Evolutionary conservation across 768 basidiomycete species (phyloP).

Genomic region (Suillus discolor): DNA sequence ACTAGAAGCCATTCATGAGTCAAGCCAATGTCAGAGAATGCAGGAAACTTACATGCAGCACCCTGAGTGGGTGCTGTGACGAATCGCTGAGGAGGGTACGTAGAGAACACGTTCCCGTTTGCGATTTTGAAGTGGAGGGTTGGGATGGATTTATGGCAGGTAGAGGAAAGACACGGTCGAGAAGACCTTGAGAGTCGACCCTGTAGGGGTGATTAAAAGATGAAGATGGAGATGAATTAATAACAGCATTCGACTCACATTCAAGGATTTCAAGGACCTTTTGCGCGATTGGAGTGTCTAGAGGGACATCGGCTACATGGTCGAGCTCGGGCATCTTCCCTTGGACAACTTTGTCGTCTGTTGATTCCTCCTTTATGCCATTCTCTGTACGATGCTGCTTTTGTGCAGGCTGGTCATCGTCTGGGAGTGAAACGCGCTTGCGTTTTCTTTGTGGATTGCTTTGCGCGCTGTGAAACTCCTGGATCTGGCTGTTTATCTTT

Average conservation of each 20-base stretch:
- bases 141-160: slow-evolving; percentile 39
- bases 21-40: slow-evolving; percentile 18
- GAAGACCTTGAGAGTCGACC: slow-evolving; percentile 71
- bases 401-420: slow-evolving; percentile 49
- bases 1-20: slow-evolving; percentile 33
- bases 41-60: slow-evolving; percentile 52
- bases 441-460: slow-evolving; percentile 58
- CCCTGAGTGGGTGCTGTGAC: slow-evolving; percentile 52
- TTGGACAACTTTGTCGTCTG: slow-evolving; percentile 22
- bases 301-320: slow-evolving; percentile 50
- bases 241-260: slow-evolving; percentile 39
- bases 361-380: slow-evolving; percentile 36
- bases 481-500: slow-evolving; percentile 34
- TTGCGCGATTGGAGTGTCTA: slow-evolving; percentile 46
- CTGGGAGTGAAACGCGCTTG: slow-evolving; percentile 55
- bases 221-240: neutral
- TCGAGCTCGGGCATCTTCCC: slow-evolving; percentile 29
- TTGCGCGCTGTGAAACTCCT: slow-evolving; percentile 29
- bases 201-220: slow-evolving; percentile 35
- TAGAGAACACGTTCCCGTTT: slow-evolving; percentile 45
- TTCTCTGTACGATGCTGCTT: slow-evolving; percentile 52
- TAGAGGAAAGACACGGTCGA: slow-evolving; percentile 77
- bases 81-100: slow-evolving; percentile 59
- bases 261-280: slow-evolving; percentile 63
- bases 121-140: slow-evolving; percentile 42